Conservation (phyloP, 1,139 yeast genomes). For the Suhomyces ambrosiae region DNA sequence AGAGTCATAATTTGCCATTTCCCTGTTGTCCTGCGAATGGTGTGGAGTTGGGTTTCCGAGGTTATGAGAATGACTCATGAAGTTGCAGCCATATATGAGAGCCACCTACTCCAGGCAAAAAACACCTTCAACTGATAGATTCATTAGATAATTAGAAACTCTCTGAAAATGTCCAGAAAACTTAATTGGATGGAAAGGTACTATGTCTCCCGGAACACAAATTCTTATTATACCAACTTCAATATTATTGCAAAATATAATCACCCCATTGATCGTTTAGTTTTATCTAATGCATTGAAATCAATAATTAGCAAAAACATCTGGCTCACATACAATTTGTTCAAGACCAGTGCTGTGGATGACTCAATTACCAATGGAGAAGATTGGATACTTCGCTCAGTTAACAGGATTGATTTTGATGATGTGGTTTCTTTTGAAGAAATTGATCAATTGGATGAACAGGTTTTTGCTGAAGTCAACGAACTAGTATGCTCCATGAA, state of each 20-base stretch:
- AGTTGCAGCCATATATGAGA: too few species aligned
- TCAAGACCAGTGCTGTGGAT: slow-evolving; percentile 15
- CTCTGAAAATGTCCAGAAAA: background rate
- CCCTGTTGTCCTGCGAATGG: too few species aligned
- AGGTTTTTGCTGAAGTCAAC: slow-evolving; percentile 21
- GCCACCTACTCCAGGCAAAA: too few species aligned
- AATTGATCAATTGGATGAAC: slow-evolving; percentile 20
- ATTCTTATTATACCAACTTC: slow-evolving; percentile 31
- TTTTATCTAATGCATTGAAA: slow-evolving; percentile 30
- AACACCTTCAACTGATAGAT: too few species aligned
- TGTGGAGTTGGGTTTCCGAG: too few species aligned
- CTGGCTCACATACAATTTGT: slow-evolving; percentile 25
- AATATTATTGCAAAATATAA: slow-evolving; percentile 30
- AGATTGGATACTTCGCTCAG: slow-evolving; percentile 23
- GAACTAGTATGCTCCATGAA: slow-evolving; percentile 20
- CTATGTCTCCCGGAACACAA: slow-evolving; percentile 29
- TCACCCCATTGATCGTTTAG: slow-evolving; percentile 16
- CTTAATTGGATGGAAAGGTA: slow-evolving; percentile 16
- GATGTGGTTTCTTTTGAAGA: slow-evolving; percentile 27
- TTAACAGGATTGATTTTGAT: slow-evolving; percentile 24
- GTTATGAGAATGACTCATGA: too few species aligned
- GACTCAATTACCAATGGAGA: slow-evolving; percentile 17
- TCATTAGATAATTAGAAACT: too few species aligned
- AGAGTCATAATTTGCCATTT: too few species aligned
- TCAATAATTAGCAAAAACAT: slow-evolving; percentile 25